Conservation (phyloP, 2,329 filamentous ascomycete species). For the Fusarium sublunatum region DNA sequence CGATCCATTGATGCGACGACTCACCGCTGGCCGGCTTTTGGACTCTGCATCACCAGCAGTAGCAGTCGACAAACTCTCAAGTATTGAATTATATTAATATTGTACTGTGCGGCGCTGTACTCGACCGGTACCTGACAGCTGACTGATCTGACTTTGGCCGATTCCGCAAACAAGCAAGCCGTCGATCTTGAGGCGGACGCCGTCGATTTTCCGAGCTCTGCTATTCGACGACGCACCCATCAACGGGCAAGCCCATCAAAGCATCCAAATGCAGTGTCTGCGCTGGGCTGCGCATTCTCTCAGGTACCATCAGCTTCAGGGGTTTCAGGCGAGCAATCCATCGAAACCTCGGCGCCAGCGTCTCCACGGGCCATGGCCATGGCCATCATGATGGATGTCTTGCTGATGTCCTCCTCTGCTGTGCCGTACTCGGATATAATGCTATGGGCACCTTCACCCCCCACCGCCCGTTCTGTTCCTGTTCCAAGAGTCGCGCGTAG, state of each 20-base stretch:
- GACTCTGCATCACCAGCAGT: too few species aligned
- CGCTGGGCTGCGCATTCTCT: not conserved
- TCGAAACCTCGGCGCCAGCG: conserved; percentile 26
- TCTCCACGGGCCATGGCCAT: conserved; percentile 24
- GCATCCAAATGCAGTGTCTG: conserved; percentile 11
- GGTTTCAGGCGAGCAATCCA: conserved; percentile 27
- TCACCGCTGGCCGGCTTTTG: conserved; percentile 16
- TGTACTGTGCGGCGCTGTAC: too few species aligned
- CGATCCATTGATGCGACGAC: conserved; percentile 3
- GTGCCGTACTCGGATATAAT: conserved; percentile 13
- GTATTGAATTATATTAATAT: not conserved
- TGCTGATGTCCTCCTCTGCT: conserved; percentile 11
- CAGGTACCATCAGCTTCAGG: conserved; percentile 35
- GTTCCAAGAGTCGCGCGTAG: conserved; percentile 24
- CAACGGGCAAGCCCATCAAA: conserved; percentile 15
- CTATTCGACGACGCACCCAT: conserved; percentile 34
- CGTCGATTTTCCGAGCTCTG: conserved; percentile 21
- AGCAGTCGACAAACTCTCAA: too few species aligned
- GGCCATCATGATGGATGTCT: conserved; percentile 9
- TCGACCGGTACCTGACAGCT: conserved; percentile 19
- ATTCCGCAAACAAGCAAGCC: conserved; percentile 26
- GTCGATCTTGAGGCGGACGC: conserved; percentile 29
- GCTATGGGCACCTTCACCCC: conserved; percentile 17
- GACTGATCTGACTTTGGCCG: conserved; percentile 13
- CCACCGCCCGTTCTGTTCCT: conserved; percentile 33